phyloP scores from a whole-genome alignment of 345 rosid genomes.

The Syzygium aqueum region DNA sequence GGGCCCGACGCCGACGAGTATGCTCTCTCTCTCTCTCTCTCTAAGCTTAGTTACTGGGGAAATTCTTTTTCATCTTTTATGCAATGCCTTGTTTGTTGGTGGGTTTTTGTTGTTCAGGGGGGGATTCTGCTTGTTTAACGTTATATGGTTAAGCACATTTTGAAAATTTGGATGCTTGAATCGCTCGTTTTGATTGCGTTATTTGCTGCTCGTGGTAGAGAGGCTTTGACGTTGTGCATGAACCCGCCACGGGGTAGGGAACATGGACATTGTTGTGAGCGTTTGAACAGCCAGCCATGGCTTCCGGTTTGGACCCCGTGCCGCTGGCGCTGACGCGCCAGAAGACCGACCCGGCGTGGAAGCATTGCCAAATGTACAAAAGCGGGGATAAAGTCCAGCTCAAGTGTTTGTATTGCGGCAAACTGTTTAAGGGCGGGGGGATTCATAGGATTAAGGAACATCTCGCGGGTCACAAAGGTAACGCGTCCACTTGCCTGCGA shows the following conservation, averaged over 20 bases:
- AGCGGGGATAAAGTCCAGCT: slow-evolving; percentile 66
- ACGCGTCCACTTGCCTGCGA: slow-evolving; percentile 62
- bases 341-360: slow-evolving; percentile 95
- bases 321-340: slow-evolving; percentile 64
- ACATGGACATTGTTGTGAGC: background rate
- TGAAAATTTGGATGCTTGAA: background rate
- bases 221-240: background rate
- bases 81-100: background rate
- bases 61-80: background rate
- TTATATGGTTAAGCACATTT: background rate
- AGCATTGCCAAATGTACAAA: slow-evolving; percentile 75
- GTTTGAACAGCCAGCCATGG: slow-evolving; percentile 13
- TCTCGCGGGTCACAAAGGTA: slow-evolving; percentile 84
- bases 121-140: background rate
- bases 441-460: slow-evolving; percentile 95
- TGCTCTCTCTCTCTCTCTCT: background rate
- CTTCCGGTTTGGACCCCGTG: slow-evolving; percentile 42
- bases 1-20: background rate
- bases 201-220: background rate
- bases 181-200: background rate
- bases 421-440: slow-evolving; percentile 91
- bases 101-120: background rate
- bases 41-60: background rate
- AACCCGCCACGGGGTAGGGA: background rate
- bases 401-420: slow-evolving; percentile 68